A percentile compares a stretch with the other conserved stretches of the same genome.
Conservation (phyloP, 2,329 filamentous ascomycete species). For the Aureobasidium leucospermi region DNA sequence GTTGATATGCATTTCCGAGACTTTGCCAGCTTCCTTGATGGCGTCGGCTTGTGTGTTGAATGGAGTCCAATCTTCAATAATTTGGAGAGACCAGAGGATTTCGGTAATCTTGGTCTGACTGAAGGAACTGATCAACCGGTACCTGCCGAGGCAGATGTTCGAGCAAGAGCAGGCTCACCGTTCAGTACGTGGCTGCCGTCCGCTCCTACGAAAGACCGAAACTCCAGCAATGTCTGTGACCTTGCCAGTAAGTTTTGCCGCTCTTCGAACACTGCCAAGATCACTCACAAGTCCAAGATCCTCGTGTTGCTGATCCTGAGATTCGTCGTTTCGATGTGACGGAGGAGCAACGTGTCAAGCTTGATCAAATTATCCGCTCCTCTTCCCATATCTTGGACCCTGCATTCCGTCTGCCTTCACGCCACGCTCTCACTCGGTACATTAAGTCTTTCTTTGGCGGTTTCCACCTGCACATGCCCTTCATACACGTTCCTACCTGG, state of each 20-base stretch:
- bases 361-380: neutral
- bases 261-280: too few species aligned
- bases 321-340: neutral
- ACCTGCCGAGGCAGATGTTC: neutral
- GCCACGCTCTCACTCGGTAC: constrained; percentile 61
- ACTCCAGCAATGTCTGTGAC: neutral
- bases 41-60: neutral
- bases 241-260: neutral
- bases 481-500: constrained; percentile 62
- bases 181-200: constrained; percentile 4
- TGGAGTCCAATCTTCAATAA: neutral
- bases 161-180: neutral
- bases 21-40: constrained; percentile 1
- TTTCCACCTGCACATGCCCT: constrained; percentile 54
- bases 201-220: neutral
- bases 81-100: neutral
- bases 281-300: neutral
- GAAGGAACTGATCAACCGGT: neutral
- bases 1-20: neutral
- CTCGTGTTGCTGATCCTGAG: neutral
- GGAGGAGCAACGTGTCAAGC: neutral
- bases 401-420: constrained; percentile 58
- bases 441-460: constrained; percentile 63
- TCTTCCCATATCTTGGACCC: constrained; percentile 22
- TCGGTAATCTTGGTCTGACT: neutral